phyloP scores from a whole-genome alignment of 108 stramenopile genomes.

The Conticribra guillardii region DNA sequence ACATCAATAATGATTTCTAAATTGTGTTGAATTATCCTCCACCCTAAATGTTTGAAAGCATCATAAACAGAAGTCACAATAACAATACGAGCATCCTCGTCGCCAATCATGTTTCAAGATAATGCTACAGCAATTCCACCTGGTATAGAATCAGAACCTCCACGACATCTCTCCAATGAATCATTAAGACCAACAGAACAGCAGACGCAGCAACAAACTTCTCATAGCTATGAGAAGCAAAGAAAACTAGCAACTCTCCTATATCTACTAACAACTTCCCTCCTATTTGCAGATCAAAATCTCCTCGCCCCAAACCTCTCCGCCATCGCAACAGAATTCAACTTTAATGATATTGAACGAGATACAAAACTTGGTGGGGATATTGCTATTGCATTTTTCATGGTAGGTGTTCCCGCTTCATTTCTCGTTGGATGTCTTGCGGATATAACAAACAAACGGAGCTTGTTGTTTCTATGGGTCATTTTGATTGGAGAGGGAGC shows the following conservation, averaged over 20 bases:
- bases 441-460: conserved; percentile 39
- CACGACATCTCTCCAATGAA: no score
- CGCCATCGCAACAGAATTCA: conserved; percentile 80
- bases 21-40: no score
- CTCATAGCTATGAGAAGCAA: no score
- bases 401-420: conserved; percentile 77
- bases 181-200: no score
- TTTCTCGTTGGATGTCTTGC: conserved; percentile 66
- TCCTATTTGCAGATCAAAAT: conserved; percentile 89
- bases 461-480: conserved; percentile 62
- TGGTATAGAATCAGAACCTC: no score
- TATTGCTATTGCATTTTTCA: conserved; percentile 84
- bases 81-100: no score
- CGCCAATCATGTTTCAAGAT: no score
- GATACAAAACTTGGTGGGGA: conserved; percentile 84
- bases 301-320: conserved; percentile 78
- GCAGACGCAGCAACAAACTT: no score
- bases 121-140: no score
- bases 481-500: conserved; percentile 84
- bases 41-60: no score
- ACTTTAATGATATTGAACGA: conserved; percentile 69
- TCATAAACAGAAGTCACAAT: no score
- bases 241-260: conserved; percentile 50
- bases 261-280: conserved; percentile 69
- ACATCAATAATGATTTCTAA: no score